phyloP scores from a whole-genome alignment of 1,284 basidiomycete species.

The Moesziomyces sp. region DNA sequence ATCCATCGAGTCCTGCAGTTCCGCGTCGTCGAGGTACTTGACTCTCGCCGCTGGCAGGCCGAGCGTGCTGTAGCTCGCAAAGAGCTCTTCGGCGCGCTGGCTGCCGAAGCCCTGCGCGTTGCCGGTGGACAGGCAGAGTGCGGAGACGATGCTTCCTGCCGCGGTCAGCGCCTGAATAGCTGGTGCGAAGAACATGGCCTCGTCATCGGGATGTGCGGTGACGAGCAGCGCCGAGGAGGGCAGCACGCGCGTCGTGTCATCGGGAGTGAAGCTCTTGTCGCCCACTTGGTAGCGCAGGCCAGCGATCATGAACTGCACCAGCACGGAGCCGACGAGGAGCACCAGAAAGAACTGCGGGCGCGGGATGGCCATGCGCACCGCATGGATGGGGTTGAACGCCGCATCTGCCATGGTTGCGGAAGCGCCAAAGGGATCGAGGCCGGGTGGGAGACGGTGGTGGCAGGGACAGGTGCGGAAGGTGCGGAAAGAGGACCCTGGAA shows the following conservation, averaged over 20 bases:
- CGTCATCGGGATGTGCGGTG: slow-evolving; percentile 91
- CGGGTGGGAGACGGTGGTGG: no score
- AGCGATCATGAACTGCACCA: slow-evolving; percentile 36
- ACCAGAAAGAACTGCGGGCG: slow-evolving; percentile 38
- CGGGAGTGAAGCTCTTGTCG: slow-evolving; percentile 6
- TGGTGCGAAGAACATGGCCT: slow-evolving; percentile 90
- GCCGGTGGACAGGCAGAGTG: slow-evolving; percentile 72
- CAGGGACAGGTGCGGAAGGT: no score
- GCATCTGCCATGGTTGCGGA: slow-evolving; percentile 17
- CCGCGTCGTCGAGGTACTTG: slow-evolving; percentile 77
- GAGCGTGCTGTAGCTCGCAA: slow-evolving; percentile 70
- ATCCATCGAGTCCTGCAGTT: slow-evolving; percentile 83
- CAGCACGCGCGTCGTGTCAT: slow-evolving; percentile 10
- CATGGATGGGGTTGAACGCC: slow-evolving; percentile 11
- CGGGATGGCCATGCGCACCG: slow-evolving; percentile 39
- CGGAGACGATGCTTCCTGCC: slow-evolving; percentile 66
- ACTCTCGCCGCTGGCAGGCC: slow-evolving; percentile 75
- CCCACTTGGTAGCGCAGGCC: slow-evolving; percentile 20
- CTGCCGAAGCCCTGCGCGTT: slow-evolving; percentile 84
- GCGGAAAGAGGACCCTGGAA: no score
- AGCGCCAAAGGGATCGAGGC: not conserved
- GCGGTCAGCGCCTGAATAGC: slow-evolving; percentile 74
- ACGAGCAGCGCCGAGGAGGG: slow-evolving; percentile 72
- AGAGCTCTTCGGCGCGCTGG: slow-evolving; percentile 76
- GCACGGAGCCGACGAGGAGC: slow-evolving; percentile 25